These are phyloP conservation scores for Lasiodiplodia citricola DNA, from an alignment of 2,329 filamentous ascomycete genomes.

Conservation along the genomic window DNA sequence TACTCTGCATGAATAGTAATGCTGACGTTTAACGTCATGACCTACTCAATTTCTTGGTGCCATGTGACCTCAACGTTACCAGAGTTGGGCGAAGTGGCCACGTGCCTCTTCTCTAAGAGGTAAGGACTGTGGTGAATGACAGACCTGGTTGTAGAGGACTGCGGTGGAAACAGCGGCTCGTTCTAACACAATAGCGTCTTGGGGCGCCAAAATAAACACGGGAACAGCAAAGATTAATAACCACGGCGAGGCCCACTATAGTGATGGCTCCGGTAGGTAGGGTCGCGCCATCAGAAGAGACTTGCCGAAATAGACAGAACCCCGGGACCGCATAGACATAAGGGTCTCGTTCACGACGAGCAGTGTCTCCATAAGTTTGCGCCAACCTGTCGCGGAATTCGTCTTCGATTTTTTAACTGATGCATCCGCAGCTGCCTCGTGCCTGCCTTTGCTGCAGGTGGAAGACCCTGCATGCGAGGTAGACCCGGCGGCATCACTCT, in stretches of 20 bases:
- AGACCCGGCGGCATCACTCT: not conserved
- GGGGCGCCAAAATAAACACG: no score
- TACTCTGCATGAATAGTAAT: constrained; percentile 12
- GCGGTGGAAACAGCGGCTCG: not conserved
- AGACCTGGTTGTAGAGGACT: no score
- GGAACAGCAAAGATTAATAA: no score
- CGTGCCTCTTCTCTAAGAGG: not conserved
- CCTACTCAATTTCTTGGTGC: not conserved
- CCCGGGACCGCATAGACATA: not conserved
- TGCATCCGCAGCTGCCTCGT: not conserved
- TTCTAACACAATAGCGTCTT: not conserved
- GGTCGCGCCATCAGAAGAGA: not conserved
- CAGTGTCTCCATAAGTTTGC: no score
- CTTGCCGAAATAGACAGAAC: not conserved
- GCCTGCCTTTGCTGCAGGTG: not conserved
- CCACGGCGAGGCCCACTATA: no score
- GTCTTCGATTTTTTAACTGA: not conserved
- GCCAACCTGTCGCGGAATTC: not conserved
- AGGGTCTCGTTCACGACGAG: not conserved
- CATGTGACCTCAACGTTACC: not conserved
- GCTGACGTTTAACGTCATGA: constrained; percentile 14
- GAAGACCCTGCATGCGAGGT: not conserved
- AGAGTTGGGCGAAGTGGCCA: not conserved
- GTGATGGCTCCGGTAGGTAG: no score
- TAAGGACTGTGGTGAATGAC: no score